phyloP scores from a whole-genome alignment of 768 basidiomycete genomes.

The Leccinum longicurvipes region DNA sequence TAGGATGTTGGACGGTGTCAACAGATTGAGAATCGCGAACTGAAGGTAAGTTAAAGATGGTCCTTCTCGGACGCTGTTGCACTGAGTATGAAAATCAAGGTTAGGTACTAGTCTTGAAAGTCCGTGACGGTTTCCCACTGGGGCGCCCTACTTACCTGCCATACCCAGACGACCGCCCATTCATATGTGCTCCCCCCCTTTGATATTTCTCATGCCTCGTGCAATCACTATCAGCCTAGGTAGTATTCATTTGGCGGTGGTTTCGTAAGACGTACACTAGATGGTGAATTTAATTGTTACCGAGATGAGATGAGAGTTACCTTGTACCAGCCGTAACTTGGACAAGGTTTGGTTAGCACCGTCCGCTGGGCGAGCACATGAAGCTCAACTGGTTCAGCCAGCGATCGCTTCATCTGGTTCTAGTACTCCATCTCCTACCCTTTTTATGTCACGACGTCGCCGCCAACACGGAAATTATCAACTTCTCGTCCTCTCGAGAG shows the following conservation, averaged over 20 bases:
- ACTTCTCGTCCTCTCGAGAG: slow-evolving; percentile 40
- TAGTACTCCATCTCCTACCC: slow-evolving; percentile 8
- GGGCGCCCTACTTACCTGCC: slow-evolving; percentile 8
- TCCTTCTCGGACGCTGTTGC: background rate
- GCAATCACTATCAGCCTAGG: slow-evolving; percentile 3
- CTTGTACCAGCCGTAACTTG: background rate
- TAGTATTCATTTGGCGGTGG: slow-evolving; percentile 7
- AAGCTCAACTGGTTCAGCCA: slow-evolving; percentile 8
- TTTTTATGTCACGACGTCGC: slow-evolving; percentile 28
- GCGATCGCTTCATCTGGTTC: slow-evolving; percentile 15
- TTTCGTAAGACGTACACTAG: slow-evolving; percentile 5
- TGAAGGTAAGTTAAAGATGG: slow-evolving; percentile 8
- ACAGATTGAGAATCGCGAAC: slow-evolving; percentile 10
- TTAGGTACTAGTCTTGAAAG: slow-evolving; percentile 19
- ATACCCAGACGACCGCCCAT: slow-evolving; percentile 21
- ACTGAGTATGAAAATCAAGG: slow-evolving; percentile 15
- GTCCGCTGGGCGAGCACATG: slow-evolving; percentile 14
- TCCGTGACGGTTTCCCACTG: slow-evolving; percentile 23
- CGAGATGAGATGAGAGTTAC: slow-evolving; percentile 6
- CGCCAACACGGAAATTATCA: slow-evolving; percentile 67
- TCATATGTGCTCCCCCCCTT: slow-evolving; percentile 7
- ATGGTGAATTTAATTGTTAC: slow-evolving; percentile 15
- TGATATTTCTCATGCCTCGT: slow-evolving; percentile 9
- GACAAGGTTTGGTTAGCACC: background rate
- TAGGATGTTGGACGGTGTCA: slow-evolving; percentile 22